These are phyloP conservation scores for Kewa caespitosa DNA, from an alignment of 179 eudicot genomes.

Conservation along the genomic window DNA sequence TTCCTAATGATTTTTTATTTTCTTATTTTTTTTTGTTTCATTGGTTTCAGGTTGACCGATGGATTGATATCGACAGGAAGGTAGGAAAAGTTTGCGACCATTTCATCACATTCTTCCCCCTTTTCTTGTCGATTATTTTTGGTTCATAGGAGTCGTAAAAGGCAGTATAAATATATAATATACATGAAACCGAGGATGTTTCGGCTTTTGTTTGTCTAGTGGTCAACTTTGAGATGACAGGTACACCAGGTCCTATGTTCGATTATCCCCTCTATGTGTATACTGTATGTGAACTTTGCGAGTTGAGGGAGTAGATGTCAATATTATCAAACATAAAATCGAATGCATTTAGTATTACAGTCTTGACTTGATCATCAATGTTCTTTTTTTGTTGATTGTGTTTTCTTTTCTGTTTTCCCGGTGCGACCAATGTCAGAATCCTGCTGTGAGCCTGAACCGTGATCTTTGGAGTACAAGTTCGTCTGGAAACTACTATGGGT, in stretches of 20 bases:
- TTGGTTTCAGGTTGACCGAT: slow-evolving; percentile 22
- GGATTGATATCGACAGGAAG: slow-evolving; percentile 1
- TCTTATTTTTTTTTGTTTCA: not conserved
- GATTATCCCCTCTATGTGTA: too few relatives aligned
- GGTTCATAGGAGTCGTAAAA: too few relatives aligned
- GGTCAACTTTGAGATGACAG: too few relatives aligned
- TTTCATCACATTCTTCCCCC: not conserved
- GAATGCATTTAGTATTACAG: too few relatives aligned
- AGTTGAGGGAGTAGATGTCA: too few relatives aligned
- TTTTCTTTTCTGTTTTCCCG: slow-evolving; percentile 12
- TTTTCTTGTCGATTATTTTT: not conserved
- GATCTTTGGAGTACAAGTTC: slow-evolving; percentile 63
- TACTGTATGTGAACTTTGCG: too few relatives aligned
- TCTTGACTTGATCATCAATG: not conserved
- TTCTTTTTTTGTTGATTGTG: not conserved
- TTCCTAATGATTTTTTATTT: not conserved
- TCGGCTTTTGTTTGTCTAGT: too few relatives aligned
- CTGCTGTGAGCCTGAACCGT: slow-evolving; percentile 37
- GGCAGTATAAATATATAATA: too few relatives aligned
- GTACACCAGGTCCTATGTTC: too few relatives aligned
- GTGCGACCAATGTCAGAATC: slow-evolving; percentile 27
- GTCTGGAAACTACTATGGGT: slow-evolving; percentile 54
- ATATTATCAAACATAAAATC: too few relatives aligned
- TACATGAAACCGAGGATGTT: too few relatives aligned
- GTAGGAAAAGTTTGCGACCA: not conserved